Evolutionary conservation across 176 grass and related monocot species (phyloP).

Genomic region (Aegilops tauschii): DNA sequence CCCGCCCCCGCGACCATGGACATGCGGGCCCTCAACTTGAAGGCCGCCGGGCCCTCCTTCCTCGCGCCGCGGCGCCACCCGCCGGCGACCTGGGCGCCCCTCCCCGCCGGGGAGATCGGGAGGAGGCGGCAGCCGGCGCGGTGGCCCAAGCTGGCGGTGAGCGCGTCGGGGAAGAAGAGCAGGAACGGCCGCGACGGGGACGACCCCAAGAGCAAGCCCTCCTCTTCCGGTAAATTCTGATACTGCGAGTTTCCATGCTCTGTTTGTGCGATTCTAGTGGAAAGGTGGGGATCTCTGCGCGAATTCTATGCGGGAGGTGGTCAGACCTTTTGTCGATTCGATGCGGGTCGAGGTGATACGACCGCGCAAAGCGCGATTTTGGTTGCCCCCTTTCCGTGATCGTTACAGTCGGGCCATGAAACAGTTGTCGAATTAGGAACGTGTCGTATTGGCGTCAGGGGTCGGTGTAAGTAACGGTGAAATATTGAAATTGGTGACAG

Average conservation of each 20-base stretch:
- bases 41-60: conserved; percentile 31
- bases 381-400: not conserved
- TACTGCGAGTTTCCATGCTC: not conserved
- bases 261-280: not conserved
- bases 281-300: conserved; percentile 23
- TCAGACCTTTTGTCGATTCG: conserved; percentile 13
- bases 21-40: conserved; percentile 60
- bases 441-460: not conserved
- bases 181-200: conserved; percentile 32
- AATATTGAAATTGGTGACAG: not conserved
- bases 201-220: conserved; percentile 31
- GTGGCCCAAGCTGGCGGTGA: conserved; percentile 44
- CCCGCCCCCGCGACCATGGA: conserved; percentile 34
- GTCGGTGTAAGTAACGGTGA: not conserved
- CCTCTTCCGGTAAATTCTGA: conserved; percentile 35
- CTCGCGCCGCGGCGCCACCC: conserved; percentile 11
- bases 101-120: conserved; percentile 15
- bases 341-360: not conserved
- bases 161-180: conserved; percentile 61
- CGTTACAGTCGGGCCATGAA: not conserved
- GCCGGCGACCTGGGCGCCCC: conserved; percentile 6
- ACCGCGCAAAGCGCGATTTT: not conserved
- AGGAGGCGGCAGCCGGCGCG: not conserved
- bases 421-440: not conserved
- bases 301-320: not conserved